A percentile compares a stretch with the other conserved stretches of the same genome.
Evolutionary conservation across 1,284 basidiomycete species (phyloP).

Genomic region (Retiboletus fuscus): DNA sequence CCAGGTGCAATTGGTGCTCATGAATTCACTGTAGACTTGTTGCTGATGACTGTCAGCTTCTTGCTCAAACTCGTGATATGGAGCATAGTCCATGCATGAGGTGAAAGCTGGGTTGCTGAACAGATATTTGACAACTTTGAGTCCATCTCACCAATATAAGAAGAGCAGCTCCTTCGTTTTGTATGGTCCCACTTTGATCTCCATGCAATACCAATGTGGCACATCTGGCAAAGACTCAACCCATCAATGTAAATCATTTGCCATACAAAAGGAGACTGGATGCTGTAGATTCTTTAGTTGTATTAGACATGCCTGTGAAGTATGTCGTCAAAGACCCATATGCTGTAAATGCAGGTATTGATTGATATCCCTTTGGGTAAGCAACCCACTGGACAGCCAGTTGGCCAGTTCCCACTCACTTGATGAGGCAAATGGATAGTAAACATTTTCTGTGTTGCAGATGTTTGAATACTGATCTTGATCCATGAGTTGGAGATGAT

Average conservation of each 20-base stretch:
- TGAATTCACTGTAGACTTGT: constrained; percentile 24
- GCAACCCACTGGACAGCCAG: not conserved
- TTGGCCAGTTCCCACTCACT: constrained; percentile 1
- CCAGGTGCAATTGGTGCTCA: constrained; percentile 27
- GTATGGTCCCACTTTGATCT: constrained; percentile 7
- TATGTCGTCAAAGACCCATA: not conserved
- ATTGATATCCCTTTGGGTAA: not conserved
- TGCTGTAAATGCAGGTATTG: constrained; percentile 1
- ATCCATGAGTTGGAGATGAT: not conserved
- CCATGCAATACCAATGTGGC: not conserved
- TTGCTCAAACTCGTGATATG: not conserved
- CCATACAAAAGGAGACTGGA: not conserved
- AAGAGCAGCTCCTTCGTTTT: constrained; percentile 18
- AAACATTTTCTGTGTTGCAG: not conserved
- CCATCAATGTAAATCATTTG: not conserved
- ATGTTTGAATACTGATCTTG: not conserved
- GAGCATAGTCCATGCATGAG: not conserved
- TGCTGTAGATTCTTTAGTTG: not conserved
- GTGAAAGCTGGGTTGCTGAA: not conserved
- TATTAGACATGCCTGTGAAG: not conserved
- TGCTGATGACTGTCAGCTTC: not conserved
- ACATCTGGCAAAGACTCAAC: not conserved
- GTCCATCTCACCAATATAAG: constrained; percentile 23
- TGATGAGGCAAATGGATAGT: not conserved
- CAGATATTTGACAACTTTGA: constrained; percentile 17